These are phyloP conservation scores for Hyphopichia buzzinii DNA, from an alignment of 1,139 yeast genomes.

Conservation along the genomic window DNA sequence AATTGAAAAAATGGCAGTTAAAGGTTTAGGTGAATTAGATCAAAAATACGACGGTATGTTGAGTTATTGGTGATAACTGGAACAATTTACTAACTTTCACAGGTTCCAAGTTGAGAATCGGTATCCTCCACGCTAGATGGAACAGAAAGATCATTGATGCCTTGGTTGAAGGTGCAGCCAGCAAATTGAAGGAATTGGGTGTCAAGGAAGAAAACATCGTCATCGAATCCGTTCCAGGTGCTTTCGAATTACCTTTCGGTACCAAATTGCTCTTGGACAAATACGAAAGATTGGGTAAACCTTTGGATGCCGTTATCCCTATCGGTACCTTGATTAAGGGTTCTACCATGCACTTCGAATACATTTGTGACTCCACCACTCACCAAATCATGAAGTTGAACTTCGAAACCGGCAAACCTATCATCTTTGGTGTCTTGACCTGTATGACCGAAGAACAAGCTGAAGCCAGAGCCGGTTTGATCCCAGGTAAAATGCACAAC, in stretches of 20 bases:
- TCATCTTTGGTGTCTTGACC: conserved; percentile 89
- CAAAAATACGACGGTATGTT: conserved; percentile 61
- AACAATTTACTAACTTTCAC: conserved; percentile 10
- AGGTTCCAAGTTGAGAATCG: conserved; percentile 67
- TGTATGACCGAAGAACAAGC: conserved; percentile 96
- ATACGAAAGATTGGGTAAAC: conserved; percentile 42
- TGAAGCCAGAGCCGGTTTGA: conserved; percentile 86
- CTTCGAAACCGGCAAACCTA: conserved; percentile 68
- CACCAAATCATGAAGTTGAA: conserved; percentile 83
- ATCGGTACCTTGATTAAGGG: conserved; percentile 96
- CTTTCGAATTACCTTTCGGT: conserved; percentile 89
- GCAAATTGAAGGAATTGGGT: conserved; percentile 58
- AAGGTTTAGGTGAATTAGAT: conserved; percentile 77
- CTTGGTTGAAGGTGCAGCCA: conserved; percentile 73
- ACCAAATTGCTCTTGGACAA: conserved; percentile 53
- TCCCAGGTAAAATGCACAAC: conserved; percentile 74
- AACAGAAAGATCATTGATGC: conserved; percentile 74
- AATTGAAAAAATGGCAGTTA: conserved; percentile 57
- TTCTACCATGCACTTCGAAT: conserved; percentile 96
- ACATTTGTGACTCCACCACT: conserved; percentile 88
- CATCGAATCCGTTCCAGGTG: conserved; percentile 88
- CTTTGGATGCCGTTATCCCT: conserved; percentile 84
- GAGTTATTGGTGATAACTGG: neutral
- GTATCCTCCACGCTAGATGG: conserved; percentile 96
- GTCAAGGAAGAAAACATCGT: conserved; percentile 75